A percentile compares a stretch with the other conserved stretches of the same genome.
phyloP scores from a whole-genome alignment of 2,329 filamentous ascomycete species.

The Aspergillus ustus region DNA sequence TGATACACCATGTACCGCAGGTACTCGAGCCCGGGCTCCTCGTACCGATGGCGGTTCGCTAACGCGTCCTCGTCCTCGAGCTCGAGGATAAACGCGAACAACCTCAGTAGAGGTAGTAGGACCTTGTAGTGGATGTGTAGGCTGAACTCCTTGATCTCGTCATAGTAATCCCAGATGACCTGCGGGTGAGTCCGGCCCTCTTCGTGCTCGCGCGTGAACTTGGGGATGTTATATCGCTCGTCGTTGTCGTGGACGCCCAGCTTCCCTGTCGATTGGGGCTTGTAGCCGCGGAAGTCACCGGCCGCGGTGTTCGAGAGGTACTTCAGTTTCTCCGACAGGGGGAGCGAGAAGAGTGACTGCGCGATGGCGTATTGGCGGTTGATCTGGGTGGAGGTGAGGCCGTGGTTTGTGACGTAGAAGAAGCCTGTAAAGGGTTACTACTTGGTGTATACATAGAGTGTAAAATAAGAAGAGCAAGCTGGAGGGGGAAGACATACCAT shows the following conservation, averaged over 20 bases:
- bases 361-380: conserved; percentile 65
- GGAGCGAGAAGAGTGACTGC: conserved; percentile 59
- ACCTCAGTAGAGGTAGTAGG: background rate
- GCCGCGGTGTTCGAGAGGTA: conserved; percentile 56
- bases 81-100: background rate
- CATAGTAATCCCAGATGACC: conserved; percentile 54
- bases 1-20: conserved; percentile 4
- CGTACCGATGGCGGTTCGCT: background rate
- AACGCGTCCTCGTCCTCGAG: background rate
- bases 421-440: conserved; percentile 46
- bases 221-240: conserved; percentile 65
- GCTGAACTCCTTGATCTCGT: conserved; percentile 37
- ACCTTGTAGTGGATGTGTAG: background rate
- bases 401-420: conserved; percentile 67
- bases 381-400: conserved; percentile 61
- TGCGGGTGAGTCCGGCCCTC: conserved; percentile 48
- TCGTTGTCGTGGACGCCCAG: conserved; percentile 54
- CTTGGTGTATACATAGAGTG: background rate
- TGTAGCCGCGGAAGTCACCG: conserved; percentile 62
- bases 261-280: conserved; percentile 47
- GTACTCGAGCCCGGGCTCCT: background rate
- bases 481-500: background rate
- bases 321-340: conserved; percentile 61
- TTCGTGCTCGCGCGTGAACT: conserved; percentile 53
- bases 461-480: background rate